Percentiles rank a stretch among this genome's conserved stretches.
Evolutionary conservation across 1,139 yeast genomes (phyloP).

Genomic region (Saccharomyces hybrid): DNA sequence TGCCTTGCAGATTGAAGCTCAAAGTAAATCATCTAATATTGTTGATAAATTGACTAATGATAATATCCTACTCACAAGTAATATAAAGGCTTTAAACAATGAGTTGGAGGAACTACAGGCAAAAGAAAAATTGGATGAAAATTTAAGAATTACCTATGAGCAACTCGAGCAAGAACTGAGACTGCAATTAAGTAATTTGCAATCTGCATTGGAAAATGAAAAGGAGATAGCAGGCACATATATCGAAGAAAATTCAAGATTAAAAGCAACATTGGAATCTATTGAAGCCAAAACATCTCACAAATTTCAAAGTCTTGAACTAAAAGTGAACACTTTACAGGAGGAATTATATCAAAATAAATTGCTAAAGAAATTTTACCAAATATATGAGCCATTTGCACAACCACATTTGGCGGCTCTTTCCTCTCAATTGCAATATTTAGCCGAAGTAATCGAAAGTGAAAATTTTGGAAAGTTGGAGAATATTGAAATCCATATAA

Average conservation of each 20-base stretch:
- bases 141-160: conserved; percentile 51
- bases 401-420: not conserved
- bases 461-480: not conserved
- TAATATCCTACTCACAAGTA: conserved; percentile 41
- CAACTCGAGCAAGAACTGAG: conserved; percentile 50
- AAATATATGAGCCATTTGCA: not conserved
- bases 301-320: not conserved
- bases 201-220: conserved; percentile 9
- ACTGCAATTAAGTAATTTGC: conserved; percentile 38
- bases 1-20: conserved; percentile 33
- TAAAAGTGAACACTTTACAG: not conserved
- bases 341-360: not conserved
- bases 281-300: not conserved
- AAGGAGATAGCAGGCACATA: not conserved
- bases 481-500: not conserved
- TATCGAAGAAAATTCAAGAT: not conserved
- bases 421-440: conserved; percentile 1
- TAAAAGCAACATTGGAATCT: not conserved
- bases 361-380: not conserved
- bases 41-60: conserved; percentile 35
- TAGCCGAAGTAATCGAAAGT: not conserved
- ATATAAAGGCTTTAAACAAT: not conserved
- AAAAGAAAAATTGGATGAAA: conserved; percentile 51
- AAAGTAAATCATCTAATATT: conserved; percentile 11
- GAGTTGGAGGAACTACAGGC: conserved; percentile 39